These are phyloP conservation scores for Botrytis fabae DNA, from an alignment of 2,329 filamentous ascomycete genomes.

Conservation along the genomic window DNA sequence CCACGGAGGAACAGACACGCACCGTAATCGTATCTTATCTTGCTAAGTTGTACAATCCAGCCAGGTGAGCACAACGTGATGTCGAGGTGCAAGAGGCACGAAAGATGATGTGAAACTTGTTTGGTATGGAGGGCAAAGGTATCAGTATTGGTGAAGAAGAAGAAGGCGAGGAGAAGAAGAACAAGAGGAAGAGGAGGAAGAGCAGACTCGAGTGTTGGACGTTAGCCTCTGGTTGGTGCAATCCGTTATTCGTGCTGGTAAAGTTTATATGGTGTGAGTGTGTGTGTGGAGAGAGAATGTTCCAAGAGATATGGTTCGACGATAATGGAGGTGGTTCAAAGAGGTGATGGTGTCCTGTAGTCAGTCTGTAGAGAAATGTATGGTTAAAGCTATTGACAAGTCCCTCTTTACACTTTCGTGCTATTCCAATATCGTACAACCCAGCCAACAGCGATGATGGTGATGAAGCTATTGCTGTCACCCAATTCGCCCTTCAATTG, in stretches of 20 bases:
- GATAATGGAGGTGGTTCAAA: constrained; percentile 1
- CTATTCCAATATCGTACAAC: constrained; percentile 2
- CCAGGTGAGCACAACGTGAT: not conserved
- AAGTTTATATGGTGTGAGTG: not conserved
- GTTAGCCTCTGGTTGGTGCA: not conserved
- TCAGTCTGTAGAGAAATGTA: not conserved
- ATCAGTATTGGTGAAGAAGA: constrained; percentile 1
- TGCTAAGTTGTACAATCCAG: not conserved
- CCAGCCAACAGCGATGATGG: not conserved
- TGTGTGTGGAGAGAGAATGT: constrained; percentile 1
- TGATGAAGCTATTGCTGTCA: not conserved
- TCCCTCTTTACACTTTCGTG: constrained; percentile 5
- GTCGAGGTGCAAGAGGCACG: not conserved
- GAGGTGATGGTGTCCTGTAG: not conserved
- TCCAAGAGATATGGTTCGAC: not conserved
- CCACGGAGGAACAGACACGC: not conserved
- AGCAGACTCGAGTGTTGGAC: not conserved
- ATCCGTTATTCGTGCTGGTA: not conserved
- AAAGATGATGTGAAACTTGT: not conserved
- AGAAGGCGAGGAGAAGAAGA: not conserved
- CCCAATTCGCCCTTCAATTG: constrained; percentile 6
- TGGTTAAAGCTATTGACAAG: not conserved
- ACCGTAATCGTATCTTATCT: constrained; percentile 9
- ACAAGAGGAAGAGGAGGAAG: not conserved
- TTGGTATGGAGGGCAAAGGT: not conserved